Evolutionary conservation across 1,284 basidiomycete species (phyloP).

Genomic region (Heterobasidion parviporum): DNA sequence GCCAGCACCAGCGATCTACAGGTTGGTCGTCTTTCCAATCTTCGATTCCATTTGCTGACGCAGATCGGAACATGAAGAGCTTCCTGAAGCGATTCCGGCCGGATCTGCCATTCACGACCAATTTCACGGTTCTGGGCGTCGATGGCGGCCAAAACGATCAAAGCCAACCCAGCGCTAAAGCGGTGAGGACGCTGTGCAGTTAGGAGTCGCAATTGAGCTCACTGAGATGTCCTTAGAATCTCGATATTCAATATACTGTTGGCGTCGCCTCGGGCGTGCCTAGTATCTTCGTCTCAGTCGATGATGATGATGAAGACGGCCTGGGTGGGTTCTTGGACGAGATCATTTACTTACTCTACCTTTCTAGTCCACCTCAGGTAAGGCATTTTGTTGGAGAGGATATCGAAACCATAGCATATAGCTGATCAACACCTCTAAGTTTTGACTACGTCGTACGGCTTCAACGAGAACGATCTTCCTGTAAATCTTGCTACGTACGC

Average conservation of each 20-base stretch:
- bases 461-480: slow-evolving; percentile 17
- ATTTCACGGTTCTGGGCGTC: slow-evolving; percentile 3
- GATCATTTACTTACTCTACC: too few relatives aligned
- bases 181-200: slow-evolving; percentile 29
- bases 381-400: too few relatives aligned
- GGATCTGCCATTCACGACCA: slow-evolving; percentile 19
- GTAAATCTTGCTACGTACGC: slow-evolving; percentile 1
- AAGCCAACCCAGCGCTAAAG: slow-evolving; percentile 2
- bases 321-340: slow-evolving; percentile 21
- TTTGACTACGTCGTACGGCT: slow-evolving; percentile 18
- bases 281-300: slow-evolving; percentile 5
- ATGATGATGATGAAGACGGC: slow-evolving; percentile 8
- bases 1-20: slow-evolving; percentile 14
- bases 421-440: slow-evolving; percentile 24
- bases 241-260: slow-evolving; percentile 6
- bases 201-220: too few relatives aligned
- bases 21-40: neutral
- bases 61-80: neutral
- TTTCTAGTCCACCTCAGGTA: slow-evolving; percentile 34
- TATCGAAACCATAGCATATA: too few relatives aligned
- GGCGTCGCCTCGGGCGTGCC: slow-evolving; percentile 5
- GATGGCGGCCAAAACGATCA: neutral
- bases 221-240: neutral
- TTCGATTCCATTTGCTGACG: neutral
- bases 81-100: slow-evolving; percentile 14